Percentiles rank a stretch among this genome's conserved stretches.
These are phyloP conservation scores for Fraxinus angustifolia DNA, from an alignment of 305 asterid species.

Conservation along the genomic window DNA sequence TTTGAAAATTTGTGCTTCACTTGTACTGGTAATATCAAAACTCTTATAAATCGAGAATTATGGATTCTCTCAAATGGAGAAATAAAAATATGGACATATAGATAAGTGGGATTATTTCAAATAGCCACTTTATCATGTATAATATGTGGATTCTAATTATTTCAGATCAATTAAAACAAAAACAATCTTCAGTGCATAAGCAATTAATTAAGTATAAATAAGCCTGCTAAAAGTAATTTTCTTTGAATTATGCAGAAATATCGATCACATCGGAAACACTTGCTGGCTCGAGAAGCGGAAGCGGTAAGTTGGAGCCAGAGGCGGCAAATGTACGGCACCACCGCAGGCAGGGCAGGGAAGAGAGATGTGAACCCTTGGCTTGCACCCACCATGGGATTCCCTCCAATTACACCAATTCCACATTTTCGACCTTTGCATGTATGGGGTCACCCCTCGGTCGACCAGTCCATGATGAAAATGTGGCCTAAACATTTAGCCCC, in stretches of 20 bases:
- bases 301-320: conserved; percentile 83
- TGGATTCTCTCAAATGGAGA: background rate
- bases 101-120: background rate
- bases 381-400: conserved; percentile 77
- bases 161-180: background rate
- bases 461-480: conserved; percentile 66
- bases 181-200: background rate
- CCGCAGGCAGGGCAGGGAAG: conserved; percentile 39
- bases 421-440: conserved; percentile 87
- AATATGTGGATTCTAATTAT: background rate
- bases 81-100: background rate
- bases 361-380: conserved; percentile 62
- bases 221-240: background rate
- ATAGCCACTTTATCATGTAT: background rate
- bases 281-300: conserved; percentile 84
- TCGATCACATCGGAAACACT: conserved; percentile 80
- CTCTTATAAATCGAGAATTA: background rate
- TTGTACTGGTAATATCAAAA: background rate
- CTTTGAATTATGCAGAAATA: conserved; percentile 51
- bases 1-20: background rate
- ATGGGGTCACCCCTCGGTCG: conserved; percentile 92
- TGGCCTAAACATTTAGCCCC: conserved; percentile 76
- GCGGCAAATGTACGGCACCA: conserved; percentile 53
- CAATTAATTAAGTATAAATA: background rate
- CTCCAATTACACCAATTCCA: conserved; percentile 53